Percentiles rank a stretch among this genome's conserved stretches.
These are phyloP conservation scores for Acanthamoeba lenticulata DNA, from an alignment of 208 protist genomes.

Conservation along the genomic window DNA sequence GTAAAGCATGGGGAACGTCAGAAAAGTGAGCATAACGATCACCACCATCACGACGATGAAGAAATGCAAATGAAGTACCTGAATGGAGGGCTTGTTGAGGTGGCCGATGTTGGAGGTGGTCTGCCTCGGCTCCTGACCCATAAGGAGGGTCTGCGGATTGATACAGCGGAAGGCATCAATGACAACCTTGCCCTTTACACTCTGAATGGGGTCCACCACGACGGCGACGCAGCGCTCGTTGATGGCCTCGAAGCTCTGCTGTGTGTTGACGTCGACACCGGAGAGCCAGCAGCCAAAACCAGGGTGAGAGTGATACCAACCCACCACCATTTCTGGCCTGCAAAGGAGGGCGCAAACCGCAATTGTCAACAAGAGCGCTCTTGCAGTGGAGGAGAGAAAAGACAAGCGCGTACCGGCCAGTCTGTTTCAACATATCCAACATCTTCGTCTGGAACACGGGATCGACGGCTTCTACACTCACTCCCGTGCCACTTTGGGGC, in stretches of 20 bases:
- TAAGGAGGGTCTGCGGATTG: slow-evolving; percentile 90
- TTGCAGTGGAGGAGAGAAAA: background rate
- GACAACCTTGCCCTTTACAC: slow-evolving; percentile 99
- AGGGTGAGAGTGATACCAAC: slow-evolving; percentile 99
- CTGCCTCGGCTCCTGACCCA: slow-evolving; percentile 96
- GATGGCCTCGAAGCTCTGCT: slow-evolving; percentile 97
- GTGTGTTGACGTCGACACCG: slow-evolving; percentile 99
- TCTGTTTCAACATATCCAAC: slow-evolving; percentile 99
- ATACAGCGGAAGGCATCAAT: slow-evolving; percentile 99
- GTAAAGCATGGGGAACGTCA: background rate
- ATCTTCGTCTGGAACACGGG: slow-evolving; percentile 99
- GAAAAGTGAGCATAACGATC: too few relatives aligned
- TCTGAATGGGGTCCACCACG: slow-evolving; percentile 99
- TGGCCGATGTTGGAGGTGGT: slow-evolving; percentile 99
- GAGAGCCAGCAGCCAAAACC: slow-evolving; percentile 99
- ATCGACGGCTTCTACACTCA: slow-evolving; percentile 99
- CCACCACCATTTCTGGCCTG: slow-evolving; percentile 99
- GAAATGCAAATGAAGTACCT: too few relatives aligned
- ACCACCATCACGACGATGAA: too few relatives aligned
- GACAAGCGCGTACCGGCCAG: slow-evolving; percentile 83
- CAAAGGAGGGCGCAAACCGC: background rate
- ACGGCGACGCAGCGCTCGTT: slow-evolving; percentile 98
- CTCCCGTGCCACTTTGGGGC: slow-evolving; percentile 98
- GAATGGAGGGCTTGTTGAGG: slow-evolving; percentile 97
- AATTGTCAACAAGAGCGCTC: background rate